These are phyloP conservation scores for Arabis alpina DNA, from an alignment of 345 rosid species.

Conservation along the genomic window DNA sequence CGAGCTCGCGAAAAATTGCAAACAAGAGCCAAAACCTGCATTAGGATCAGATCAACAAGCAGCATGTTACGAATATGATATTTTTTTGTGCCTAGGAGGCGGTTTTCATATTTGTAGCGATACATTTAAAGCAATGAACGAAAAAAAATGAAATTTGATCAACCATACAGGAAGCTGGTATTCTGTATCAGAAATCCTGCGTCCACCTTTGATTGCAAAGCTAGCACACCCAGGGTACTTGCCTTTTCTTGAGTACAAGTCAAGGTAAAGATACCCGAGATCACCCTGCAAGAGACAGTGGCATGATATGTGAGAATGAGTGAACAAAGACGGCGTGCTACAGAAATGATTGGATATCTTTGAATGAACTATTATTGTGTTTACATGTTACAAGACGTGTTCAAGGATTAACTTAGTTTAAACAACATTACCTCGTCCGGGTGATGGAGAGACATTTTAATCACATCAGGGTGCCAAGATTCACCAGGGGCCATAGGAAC, in stretches of 20 bases:
- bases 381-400: not conserved
- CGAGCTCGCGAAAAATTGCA: constrained; percentile 72
- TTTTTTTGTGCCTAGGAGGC: not conserved
- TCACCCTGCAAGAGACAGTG: constrained; percentile 67
- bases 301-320: constrained; percentile 26
- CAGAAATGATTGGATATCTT: not conserved
- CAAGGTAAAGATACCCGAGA: constrained; percentile 89
- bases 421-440: constrained; percentile 77
- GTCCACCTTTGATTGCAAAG: constrained; percentile 90
- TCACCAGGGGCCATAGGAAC: constrained; percentile 81
- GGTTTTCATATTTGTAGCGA: not conserved
- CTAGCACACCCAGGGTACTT: constrained; percentile 98
- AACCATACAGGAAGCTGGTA: constrained; percentile 91
- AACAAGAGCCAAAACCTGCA: constrained; percentile 90
- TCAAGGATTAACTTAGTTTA: constrained; percentile 15
- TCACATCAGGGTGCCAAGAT: constrained; percentile 94
- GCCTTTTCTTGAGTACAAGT: constrained; percentile 78
- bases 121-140: not conserved
- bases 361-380: not conserved
- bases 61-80: not conserved
- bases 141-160: not conserved
- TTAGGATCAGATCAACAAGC: constrained; percentile 29
- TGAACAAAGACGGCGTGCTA: constrained; percentile 14
- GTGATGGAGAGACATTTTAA: constrained; percentile 82
- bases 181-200: constrained; percentile 76